Base-by-base conservation (phyloP, 805 yeast genomes). In the Schizosaccharomyces japonicus region DNA sequence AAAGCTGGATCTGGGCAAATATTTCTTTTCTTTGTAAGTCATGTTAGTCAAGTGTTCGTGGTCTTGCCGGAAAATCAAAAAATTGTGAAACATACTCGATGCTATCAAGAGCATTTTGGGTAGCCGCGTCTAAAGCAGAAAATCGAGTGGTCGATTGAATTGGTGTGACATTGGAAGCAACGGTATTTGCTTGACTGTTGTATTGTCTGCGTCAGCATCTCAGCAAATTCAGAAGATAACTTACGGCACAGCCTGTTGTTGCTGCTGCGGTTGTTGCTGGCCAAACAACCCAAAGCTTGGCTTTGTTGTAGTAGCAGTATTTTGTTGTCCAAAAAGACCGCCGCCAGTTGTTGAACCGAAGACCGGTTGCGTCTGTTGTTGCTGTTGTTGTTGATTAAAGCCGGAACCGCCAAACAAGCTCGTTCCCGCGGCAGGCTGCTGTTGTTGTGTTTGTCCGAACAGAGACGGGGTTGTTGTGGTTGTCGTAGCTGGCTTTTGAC, bases 81-180 rank as follows among this genome's bases (percentile, higher is more conserved):
- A 7, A 15, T 6, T 13, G 5, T 15, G 13, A 36, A 17, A 19
- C 42, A 36, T 36, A 36, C 42, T 73, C 77, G 44, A 72, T 63
- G 45, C 62, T 68, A 51, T 72, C 74, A n/a, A 73, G 58, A 52
- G 70, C 73, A 49, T 61, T 62, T 52, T 72, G 75, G 47, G 67
- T 60, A n/a, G 60, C 59, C 17, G 68, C 72, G 1, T 76, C 72
- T 33, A 73, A 66, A 53, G 72, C 77, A 3, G 73, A 68, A 3
- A 72, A 73, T 25, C 77, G 57, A 1, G 76, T 70, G 63, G 71
- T 66, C 2, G 76, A 69, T 7, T 36, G 25, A 36, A 36, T 36
- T 6, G 42, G 13, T 2, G 75, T 70, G 49, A 73, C 62, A 32
- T 63, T 66, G 7, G 56, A 17, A 19, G 45, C n/a, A 23, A 6